Evolutionary conservation across 2,329 filamentous ascomycete genomes (phyloP).

Genomic region (Proliferodiscus dingleyae): DNA sequence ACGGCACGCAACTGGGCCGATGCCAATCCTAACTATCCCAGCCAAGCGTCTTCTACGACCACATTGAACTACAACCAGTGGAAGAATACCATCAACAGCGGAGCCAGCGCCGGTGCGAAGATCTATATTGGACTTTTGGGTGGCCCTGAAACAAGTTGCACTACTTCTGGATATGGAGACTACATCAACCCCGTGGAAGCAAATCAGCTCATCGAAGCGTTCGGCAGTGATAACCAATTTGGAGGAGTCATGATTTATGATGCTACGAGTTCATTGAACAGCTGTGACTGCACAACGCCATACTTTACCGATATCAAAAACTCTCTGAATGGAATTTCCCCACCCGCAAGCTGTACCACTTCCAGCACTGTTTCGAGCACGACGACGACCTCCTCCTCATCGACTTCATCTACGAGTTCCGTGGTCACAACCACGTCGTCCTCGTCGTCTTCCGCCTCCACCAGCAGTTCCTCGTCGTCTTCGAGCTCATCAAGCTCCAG

Average conservation of each 20-base stretch:
- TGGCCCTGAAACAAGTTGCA: conserved; percentile 6
- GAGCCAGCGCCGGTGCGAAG: conserved; percentile 24
- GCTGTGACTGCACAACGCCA: conserved; percentile 10
- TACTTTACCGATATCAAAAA: conserved; percentile 20
- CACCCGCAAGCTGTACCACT: neutral
- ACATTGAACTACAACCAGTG: conserved; percentile 26
- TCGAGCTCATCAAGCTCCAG: conserved; percentile 3
- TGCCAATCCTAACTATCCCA: conserved; percentile 10
- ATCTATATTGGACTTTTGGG: conserved; percentile 30
- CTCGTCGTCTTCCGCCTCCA: neutral
- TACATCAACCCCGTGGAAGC: conserved; percentile 24
- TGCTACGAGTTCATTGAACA: conserved; percentile 21
- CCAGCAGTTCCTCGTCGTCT: neutral
- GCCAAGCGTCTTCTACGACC: conserved; percentile 1
- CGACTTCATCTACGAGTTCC: neutral
- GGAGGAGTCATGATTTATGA: conserved; percentile 34
- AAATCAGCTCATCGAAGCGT: conserved; percentile 20
- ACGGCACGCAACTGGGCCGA: conserved; percentile 24
- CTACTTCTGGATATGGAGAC: conserved; percentile 10
- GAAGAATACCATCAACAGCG: conserved; percentile 15
- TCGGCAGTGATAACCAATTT: conserved; percentile 21
- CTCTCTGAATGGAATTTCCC: conserved; percentile 13
- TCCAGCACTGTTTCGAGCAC: conserved; percentile 8
- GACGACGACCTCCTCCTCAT: conserved; percentile 9
- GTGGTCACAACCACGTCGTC: neutral